Evolutionary conservation across 1,284 basidiomycete genomes (phyloP), one percentile per base, ranked within the genome.

Genomic region (Ceratobasidium sp.): DNA sequence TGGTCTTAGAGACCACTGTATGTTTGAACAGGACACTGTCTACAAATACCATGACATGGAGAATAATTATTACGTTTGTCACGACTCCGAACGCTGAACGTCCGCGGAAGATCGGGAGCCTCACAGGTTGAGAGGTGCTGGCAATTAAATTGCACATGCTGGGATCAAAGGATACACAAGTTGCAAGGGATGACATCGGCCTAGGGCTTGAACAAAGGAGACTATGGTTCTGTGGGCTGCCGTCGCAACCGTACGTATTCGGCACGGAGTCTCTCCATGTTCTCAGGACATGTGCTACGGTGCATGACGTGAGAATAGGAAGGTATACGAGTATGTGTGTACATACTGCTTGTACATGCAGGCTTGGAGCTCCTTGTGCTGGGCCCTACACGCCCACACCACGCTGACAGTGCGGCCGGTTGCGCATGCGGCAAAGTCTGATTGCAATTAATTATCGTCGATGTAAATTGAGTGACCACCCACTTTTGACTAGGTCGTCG

Each of bases 361-460:
- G 2, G 86, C 84, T 77, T 95, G 91, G 73, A 96, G 84, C 12
- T 80, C 82, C 77, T 87, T 90, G 74, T 92, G 86, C 77, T 89
- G 85, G 30, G 83, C 82, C 77, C 85, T 87, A 78, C 94, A 96
- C 38, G 87, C 86, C 89, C 94, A 96, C 11, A 90, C 89, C 28
- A 95, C 87, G 2, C 92, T 91, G 73, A 96, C 82, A 1, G 91
- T 93, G 18, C 94, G 86, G 7, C 93, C 93, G 56, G 85, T 84
- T 0, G 91, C 88, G 79, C 94, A 96, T 23, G 88, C 85, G 23
- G 94, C 94, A 78, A 96, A 96, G 44, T 86, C 94, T 96, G 78
- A 8, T 49, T 21, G 66, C 53, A 56, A 60, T 46, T 30, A 64
- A 53, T 36, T 33, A 63, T 33, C 33, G 48, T 40, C 44, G 23